Percentiles rank a stretch among this genome's conserved stretches.
Conservation (phyloP, 2,329 filamentous ascomycete species). For the Ophiostoma montium region DNA sequence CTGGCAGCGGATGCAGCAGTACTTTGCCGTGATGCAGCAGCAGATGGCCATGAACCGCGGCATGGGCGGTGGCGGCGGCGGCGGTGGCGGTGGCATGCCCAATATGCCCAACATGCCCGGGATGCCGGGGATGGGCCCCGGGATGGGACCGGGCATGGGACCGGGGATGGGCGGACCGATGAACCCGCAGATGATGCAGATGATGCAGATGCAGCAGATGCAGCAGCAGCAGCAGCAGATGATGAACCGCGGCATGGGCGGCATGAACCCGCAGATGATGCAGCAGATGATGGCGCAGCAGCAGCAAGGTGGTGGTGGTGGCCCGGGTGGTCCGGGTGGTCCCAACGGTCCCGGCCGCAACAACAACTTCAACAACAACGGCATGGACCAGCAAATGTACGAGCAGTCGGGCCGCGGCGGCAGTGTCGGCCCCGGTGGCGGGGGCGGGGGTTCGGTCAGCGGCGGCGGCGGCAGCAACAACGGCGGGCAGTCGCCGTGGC, state of each 20-base stretch:
- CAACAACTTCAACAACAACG: slow-evolving; percentile 44
- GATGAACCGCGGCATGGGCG: slow-evolving; percentile 12
- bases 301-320: slow-evolving; percentile 2
- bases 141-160: too few species aligned
- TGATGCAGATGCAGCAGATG: slow-evolving; percentile 59
- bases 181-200: slow-evolving; percentile 66
- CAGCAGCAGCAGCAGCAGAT: slow-evolving; percentile 24
- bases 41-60: slow-evolving; percentile 74
- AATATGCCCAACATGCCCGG: slow-evolving; percentile 33
- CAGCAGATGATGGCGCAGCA: slow-evolving; percentile 33
- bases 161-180: slow-evolving; percentile 36
- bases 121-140: slow-evolving; percentile 37
- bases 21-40: slow-evolving; percentile 89
- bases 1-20: slow-evolving; percentile 97
- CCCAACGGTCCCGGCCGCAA: slow-evolving; percentile 6
- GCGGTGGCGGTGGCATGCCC: slow-evolving; percentile 34
- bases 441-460: slow-evolving; percentile 16
- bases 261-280: slow-evolving; percentile 40
- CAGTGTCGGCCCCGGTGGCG: slow-evolving; percentile 8
- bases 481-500: slow-evolving; percentile 18
- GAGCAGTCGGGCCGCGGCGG: slow-evolving; percentile 43
- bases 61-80: slow-evolving; percentile 33
- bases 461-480: slow-evolving; percentile 17
- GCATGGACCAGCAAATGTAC: slow-evolving; percentile 59
- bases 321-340: slow-evolving; percentile 2